A percentile compares a stretch with the other conserved stretches of the same genome.
These are phyloP conservation scores for Sisymbrium altissimum DNA, from an alignment of 345 rosid species.

Conservation along the genomic window DNA sequence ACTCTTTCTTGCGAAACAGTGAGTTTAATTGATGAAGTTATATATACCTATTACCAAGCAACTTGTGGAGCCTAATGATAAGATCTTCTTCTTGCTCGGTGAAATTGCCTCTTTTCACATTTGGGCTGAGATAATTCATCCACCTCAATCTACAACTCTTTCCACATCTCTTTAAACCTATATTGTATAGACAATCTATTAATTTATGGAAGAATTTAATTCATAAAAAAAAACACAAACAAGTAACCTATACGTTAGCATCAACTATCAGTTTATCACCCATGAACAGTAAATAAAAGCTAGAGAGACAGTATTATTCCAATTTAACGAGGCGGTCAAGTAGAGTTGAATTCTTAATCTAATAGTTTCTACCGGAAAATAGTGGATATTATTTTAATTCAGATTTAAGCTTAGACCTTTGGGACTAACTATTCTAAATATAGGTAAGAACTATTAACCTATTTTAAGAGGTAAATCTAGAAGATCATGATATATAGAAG, in stretches of 20 bases:
- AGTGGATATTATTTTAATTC: not conserved
- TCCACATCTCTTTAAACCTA: constrained; percentile 64
- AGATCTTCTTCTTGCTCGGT: constrained; percentile 61
- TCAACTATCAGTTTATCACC: not conserved
- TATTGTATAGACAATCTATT: not conserved
- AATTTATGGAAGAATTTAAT: not conserved
- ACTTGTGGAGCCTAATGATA: constrained; percentile 59
- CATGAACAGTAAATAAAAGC: not conserved
- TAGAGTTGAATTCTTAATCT: not conserved
- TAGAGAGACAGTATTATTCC: not conserved
- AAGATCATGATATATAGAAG: not conserved
- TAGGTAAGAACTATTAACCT: not conserved
- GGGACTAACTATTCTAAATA: not conserved
- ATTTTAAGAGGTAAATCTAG: not conserved
- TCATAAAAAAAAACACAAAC: not conserved
- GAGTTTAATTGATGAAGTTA: not conserved
- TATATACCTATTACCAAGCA: constrained; percentile 58
- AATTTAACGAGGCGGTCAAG: not conserved
- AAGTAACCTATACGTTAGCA: not conserved
- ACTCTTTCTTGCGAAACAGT: not conserved
- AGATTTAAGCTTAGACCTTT: not conserved
- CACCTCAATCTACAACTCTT: constrained; percentile 69
- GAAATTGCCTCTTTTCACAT: constrained; percentile 45
- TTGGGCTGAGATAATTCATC: constrained; percentile 61
- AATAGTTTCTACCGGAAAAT: not conserved